Evolutionary conservation across 345 rosid species (phyloP).

Genomic region (Hevea brasiliensis): DNA sequence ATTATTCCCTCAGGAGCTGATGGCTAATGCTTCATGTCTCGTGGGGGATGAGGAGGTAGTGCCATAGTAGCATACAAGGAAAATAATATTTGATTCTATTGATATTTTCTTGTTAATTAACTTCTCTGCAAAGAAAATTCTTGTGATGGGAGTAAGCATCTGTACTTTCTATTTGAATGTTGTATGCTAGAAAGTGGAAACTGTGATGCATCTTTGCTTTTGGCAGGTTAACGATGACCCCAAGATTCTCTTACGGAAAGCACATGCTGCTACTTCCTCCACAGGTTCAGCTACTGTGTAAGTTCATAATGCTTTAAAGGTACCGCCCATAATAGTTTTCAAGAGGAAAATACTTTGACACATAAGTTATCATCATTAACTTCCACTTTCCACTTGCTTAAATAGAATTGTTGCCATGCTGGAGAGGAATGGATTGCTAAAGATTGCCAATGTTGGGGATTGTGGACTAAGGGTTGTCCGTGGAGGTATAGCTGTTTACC

Average conservation of each 20-base stretch:
- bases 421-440: slow-evolving; percentile 65
- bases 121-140: neutral
- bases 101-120: neutral
- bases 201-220: slow-evolving; percentile 6
- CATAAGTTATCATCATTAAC: neutral
- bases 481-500: slow-evolving; percentile 39
- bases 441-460: slow-evolving; percentile 78
- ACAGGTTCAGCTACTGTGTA: slow-evolving; percentile 81
- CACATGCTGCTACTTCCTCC: slow-evolving; percentile 73
- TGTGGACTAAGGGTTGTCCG: slow-evolving; percentile 80
- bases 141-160: neutral
- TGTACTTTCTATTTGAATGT: neutral
- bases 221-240: slow-evolving; percentile 74
- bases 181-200: neutral
- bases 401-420: slow-evolving; percentile 73
- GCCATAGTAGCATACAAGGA: no score
- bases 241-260: slow-evolving; percentile 70
- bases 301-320: slow-evolving; percentile 20
- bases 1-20: slow-evolving; percentile 68
- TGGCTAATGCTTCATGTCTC: slow-evolving; percentile 59
- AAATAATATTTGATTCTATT: neutral
- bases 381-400: slow-evolving; percentile 19
- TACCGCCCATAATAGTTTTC: slow-evolving; percentile 10
- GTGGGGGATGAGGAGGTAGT: slow-evolving; percentile 61
- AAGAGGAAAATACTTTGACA: neutral